phyloP scores from a whole-genome alignment of 768 basidiomycete genomes.

The Amanita jacksonii region DNA sequence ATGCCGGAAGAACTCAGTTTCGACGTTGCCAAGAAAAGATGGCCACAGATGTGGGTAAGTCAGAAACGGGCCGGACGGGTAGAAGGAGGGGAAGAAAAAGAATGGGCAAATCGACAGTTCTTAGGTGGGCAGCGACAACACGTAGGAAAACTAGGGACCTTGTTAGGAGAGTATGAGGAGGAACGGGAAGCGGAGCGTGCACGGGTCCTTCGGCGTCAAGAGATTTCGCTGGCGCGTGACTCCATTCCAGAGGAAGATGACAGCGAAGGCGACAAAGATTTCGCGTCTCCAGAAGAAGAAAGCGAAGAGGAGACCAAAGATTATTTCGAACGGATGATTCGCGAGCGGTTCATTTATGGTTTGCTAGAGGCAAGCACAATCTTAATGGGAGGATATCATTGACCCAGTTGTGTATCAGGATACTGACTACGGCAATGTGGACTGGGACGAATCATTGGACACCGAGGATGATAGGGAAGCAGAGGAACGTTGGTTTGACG shows the following conservation, averaged over 20 bases:
- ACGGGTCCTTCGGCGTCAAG: slow-evolving; percentile 33
- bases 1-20: slow-evolving; percentile 49
- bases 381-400: not conserved
- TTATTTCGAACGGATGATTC: slow-evolving; percentile 51
- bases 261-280: slow-evolving; percentile 38
- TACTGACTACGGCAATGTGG: slow-evolving; percentile 60
- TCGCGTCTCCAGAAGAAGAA: slow-evolving; percentile 27
- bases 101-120: slow-evolving; percentile 60
- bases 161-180: slow-evolving; percentile 69
- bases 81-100: slow-evolving; percentile 55
- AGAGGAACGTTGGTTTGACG: slow-evolving; percentile 70
- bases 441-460: slow-evolving; percentile 70
- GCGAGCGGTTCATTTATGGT: slow-evolving; percentile 69
- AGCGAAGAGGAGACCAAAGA: slow-evolving; percentile 39
- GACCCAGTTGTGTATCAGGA: slow-evolving; percentile 28
- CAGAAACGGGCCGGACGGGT: slow-evolving; percentile 36
- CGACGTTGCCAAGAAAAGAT: slow-evolving; percentile 39
- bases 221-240: slow-evolving; percentile 27
- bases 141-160: slow-evolving; percentile 57
- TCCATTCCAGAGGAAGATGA: slow-evolving; percentile 67
- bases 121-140: slow-evolving; percentile 45
- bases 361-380: slow-evolving; percentile 49
- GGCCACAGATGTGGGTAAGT: slow-evolving; percentile 66
- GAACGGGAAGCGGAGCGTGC: slow-evolving; percentile 63
- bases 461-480: slow-evolving; percentile 46